These are phyloP conservation scores for Teratosphaeria viscida DNA, from an alignment of 2,329 filamentous ascomycete species.

Conservation along the genomic window DNA sequence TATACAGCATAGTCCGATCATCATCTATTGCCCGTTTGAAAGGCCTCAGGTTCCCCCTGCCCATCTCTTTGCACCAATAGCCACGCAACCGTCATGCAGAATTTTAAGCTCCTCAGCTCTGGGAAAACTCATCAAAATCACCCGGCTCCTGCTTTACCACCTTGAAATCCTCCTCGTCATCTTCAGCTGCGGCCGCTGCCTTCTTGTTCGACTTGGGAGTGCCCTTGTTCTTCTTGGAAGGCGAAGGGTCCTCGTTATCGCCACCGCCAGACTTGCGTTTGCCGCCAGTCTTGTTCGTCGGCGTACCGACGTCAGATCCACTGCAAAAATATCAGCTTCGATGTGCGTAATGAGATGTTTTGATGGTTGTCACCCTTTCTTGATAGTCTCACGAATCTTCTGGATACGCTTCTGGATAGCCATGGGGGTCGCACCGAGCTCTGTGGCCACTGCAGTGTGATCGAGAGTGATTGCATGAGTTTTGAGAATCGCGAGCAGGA, in stretches of 20 bases:
- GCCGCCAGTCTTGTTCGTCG: neutral
- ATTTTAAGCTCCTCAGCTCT: neutral
- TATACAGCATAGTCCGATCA: neutral
- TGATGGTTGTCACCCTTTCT: conserved; percentile 1
- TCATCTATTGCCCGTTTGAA: neutral
- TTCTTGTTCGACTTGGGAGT: neutral
- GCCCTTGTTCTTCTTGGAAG: neutral
- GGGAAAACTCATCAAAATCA: neutral
- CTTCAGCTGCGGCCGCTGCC: neutral
- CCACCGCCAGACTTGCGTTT: neutral
- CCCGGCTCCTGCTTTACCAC: neutral
- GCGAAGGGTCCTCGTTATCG: neutral
- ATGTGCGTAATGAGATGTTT: neutral
- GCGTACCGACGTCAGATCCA: neutral
- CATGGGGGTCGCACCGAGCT: neutral
- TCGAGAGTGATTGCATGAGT: conserved; percentile 5
- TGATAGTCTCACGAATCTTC: conserved; percentile 5
- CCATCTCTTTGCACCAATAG: neutral
- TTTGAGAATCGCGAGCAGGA: conserved; percentile 7
- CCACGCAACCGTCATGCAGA: neutral
- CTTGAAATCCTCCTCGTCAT: neutral
- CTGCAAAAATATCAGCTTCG: neutral
- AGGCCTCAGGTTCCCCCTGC: neutral
- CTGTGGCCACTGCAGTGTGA: conserved; percentile 2
- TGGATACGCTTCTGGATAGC: conserved; percentile 3